phyloP scores from a whole-genome alignment of 2,329 filamentous ascomycete genomes.

The Penicillium sp. region DNA sequence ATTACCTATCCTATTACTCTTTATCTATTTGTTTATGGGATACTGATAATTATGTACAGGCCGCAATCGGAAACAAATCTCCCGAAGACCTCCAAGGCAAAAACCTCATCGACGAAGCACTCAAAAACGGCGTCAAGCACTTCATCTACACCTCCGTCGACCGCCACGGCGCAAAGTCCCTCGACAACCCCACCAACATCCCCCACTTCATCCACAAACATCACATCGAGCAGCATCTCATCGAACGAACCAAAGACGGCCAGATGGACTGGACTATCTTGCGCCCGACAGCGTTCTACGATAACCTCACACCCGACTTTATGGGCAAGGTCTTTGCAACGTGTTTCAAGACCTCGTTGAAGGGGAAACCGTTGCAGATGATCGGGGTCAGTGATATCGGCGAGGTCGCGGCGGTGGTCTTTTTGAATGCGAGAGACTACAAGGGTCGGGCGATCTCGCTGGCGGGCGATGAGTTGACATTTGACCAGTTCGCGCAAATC shows the following conservation, averaged over 20 bases:
- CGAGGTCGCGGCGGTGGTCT: slow-evolving; percentile 52
- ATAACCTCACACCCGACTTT: slow-evolving; percentile 54
- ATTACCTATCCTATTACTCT: neutral
- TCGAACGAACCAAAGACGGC: slow-evolving; percentile 45
- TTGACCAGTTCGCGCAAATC: slow-evolving; percentile 46
- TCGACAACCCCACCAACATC: slow-evolving; percentile 56
- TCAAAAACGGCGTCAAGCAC: slow-evolving; percentile 57
- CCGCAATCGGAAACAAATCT: neutral
- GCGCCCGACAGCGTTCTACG: slow-evolving; percentile 64
- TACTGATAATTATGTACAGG: neutral
- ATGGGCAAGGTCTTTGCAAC: slow-evolving; percentile 53
- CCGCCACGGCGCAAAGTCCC: slow-evolving; percentile 58
- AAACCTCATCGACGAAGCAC: slow-evolving; percentile 58
- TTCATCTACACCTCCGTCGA: slow-evolving; percentile 68
- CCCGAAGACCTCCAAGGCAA: slow-evolving; percentile 60
- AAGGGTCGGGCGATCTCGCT: slow-evolving; percentile 49
- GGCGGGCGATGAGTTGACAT: slow-evolving; percentile 56
- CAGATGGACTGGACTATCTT: slow-evolving; percentile 63
- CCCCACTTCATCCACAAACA: slow-evolving; percentile 66
- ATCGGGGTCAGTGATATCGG: slow-evolving; percentile 54
- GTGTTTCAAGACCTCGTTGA: slow-evolving; percentile 41
- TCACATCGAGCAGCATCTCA: slow-evolving; percentile 63
- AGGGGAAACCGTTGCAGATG: slow-evolving; percentile 48
- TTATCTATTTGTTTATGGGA: neutral
- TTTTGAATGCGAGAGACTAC: slow-evolving; percentile 49